These are phyloP conservation scores for Calonectria pauciramosa DNA, from an alignment of 2,329 filamentous ascomycete genomes.

Conservation along the genomic window DNA sequence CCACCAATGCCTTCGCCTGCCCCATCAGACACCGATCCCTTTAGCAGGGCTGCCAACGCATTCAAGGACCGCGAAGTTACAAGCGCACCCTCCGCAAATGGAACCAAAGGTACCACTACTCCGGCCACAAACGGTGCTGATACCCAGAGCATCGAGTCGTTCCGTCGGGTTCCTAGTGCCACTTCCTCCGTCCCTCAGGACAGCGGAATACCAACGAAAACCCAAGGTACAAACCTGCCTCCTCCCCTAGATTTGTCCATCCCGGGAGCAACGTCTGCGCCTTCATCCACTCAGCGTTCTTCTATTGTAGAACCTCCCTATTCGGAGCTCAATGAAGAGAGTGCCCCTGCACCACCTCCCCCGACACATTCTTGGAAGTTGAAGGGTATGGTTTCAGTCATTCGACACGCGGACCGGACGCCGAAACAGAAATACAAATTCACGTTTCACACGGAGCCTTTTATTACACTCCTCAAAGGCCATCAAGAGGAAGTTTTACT, in stretches of 20 bases:
- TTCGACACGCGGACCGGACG: constrained; percentile 95
- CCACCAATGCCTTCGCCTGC: constrained; percentile 66
- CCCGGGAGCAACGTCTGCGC: constrained; percentile 49
- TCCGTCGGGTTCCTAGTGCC: constrained; percentile 42
- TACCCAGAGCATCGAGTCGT: constrained; percentile 42
- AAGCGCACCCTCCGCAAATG: constrained; percentile 32
- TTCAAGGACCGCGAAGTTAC: constrained; percentile 57
- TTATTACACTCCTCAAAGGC: constrained; percentile 93
- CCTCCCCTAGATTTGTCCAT: constrained; percentile 48
- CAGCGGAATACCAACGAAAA: constrained; percentile 47
- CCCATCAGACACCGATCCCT: constrained; percentile 59
- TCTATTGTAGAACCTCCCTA: constrained; percentile 52
- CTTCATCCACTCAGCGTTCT: constrained; percentile 41
- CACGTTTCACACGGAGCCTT: constrained; percentile 96
- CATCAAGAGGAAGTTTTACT: constrained; percentile 97
- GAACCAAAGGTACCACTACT: constrained; percentile 47
- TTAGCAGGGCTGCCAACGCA: constrained; percentile 49
- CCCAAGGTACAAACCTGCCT: constrained; percentile 54
- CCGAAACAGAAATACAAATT: constrained; percentile 99
- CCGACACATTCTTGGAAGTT: constrained; percentile 98
- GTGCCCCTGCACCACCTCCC: constrained; percentile 72
- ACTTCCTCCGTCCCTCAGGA: constrained; percentile 51
- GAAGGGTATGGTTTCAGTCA: constrained; percentile 96
- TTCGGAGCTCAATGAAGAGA: constrained; percentile 46
- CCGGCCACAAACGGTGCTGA: constrained; percentile 40